Evolutionary conservation across 2,329 filamentous ascomycete genomes (phyloP), one percentile per base, ranked within the genome.

Genomic region (Stachybotrys chlorohalonatus): DNA sequence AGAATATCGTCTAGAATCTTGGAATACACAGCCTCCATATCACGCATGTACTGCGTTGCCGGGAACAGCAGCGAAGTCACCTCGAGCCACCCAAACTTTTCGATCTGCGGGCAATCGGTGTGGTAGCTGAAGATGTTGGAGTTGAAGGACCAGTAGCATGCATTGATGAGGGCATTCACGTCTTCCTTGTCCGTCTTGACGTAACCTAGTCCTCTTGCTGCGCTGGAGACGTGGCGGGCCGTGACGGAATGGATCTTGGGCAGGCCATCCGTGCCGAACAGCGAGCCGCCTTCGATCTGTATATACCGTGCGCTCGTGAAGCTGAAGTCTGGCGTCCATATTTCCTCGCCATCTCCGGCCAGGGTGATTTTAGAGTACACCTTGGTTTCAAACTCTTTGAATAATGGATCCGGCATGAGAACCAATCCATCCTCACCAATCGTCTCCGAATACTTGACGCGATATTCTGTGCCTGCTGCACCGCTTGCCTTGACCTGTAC

Each of bases 51-150:
- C 53, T 76, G 74, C 1, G 73, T 75, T 0, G 72, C 69, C 0
- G 73, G 72, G 13, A 71, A 70, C 6, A 77, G 71, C 11, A 77
- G 63, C 53, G 73, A 70, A 1, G 74, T 75, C 6, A 76, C 74
- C 59, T 77, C 75, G 0, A 76, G 67, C 74, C 75, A 77, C 1
- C 72, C 74, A 47, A 77, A 77, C 55, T 77, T 77, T 58, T 77
- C 72, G 39, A 75, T 73, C 57, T 74, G 72, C 6, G 71, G 72
- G 54, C 73, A 75, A 58, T 77, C 74, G 2, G 75, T 77, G 56
- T 77, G 75, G 59, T 76, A 77, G 53, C 71, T 74, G 57, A 73
- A 74, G 15, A 74, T 63, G 57, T 74, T 74, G 49, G 65, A 69
- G 46, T 64, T 66, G 51, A 75, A 75, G 1, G 72, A 70, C 73